Evolutionary conservation across 768 basidiomycete species (phyloP), one percentile per base, ranked within the genome.

Genomic region (Serendipita sp.): DNA sequence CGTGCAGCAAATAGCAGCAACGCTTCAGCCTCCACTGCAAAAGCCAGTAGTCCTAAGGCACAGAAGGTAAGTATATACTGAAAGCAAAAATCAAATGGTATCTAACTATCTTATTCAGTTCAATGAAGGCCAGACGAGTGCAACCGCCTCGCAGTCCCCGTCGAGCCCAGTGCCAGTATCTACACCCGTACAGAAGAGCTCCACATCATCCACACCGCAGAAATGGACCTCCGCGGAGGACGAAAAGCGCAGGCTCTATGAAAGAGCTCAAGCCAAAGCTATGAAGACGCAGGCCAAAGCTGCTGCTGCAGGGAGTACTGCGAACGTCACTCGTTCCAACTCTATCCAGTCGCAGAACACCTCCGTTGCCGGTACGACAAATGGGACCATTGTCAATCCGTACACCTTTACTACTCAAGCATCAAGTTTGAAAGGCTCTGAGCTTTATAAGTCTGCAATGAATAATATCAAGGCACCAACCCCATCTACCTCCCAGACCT

Each of bases 241-340:
- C 64, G 89, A 91, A 71, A 91, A 91, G 69, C 73, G 79, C 1
- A 77, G 80, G n/a, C 71, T 89, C n/a, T 89, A 80, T 72, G 77
- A 85, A 60, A 72, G 82, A 58, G 88, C 89, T 0, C 84, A 85
- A 69, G 81, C 79, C 0, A 83, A 80, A n/a, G 89, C 83, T 1
- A 78, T 76, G 64, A 78, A 77, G 63, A 80, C 65, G 47, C 65
- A 66, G 47, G 41, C 32, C 44, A 45, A 54, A n/a, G 56, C 56
- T n/a, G 56, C 56, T n/a, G 36, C 30, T 38, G 56, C 56, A 10
- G 34, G n/a, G 8, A 60, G 56, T 18, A 16, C 18, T 10, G 48
- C 48, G 8, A 34, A 34, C 16, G 28, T 60, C 13, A 38, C 28
- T 60, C 56, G 56, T 4, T 60, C 56, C 16, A 36, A 60, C n/a